These are phyloP conservation scores for Ochromonas danica DNA, from an alignment of 108 stramenopile species.

Conservation along the genomic window DNA sequence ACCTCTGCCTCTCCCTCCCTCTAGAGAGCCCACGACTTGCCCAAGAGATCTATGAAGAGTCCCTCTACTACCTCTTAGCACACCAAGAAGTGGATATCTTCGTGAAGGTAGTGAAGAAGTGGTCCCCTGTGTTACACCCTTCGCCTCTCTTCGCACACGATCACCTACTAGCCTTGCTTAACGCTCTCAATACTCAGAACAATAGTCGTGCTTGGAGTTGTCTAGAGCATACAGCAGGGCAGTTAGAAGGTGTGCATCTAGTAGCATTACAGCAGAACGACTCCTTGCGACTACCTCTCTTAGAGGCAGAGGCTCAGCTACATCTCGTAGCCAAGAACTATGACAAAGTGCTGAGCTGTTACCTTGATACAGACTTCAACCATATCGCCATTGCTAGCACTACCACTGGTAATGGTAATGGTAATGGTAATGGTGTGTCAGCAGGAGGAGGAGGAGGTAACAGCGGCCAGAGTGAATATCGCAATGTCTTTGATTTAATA, in stretches of 20 bases:
- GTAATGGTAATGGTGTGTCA: neutral
- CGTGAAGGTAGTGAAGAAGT: too few relatives aligned
- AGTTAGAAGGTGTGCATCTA: too few relatives aligned
- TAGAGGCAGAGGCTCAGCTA: neutral
- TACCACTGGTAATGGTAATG: neutral
- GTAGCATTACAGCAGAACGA: too few relatives aligned
- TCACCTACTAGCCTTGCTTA: too few relatives aligned
- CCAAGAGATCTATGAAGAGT: neutral
- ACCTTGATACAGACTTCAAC: neutral
- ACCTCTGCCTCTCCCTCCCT: neutral
- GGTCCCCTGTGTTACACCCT: too few relatives aligned
- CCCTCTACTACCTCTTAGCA: neutral
- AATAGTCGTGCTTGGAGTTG: too few relatives aligned
- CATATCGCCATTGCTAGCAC: neutral
- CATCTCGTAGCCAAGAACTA: neutral
- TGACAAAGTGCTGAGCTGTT: constrained; percentile 21
- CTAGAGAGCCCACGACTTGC: neutral
- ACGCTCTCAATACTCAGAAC: too few relatives aligned
- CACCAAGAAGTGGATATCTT: neutral
- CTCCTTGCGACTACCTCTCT: too few relatives aligned
- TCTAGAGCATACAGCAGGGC: too few relatives aligned
- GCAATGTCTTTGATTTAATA: constrained; percentile 27
- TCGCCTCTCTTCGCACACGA: too few relatives aligned
- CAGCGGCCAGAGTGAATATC: neutral
- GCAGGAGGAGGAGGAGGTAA: neutral